These are phyloP conservation scores for Podaxis rugospora DNA, from an alignment of 768 basidiomycete genomes.

Conservation along the genomic window DNA sequence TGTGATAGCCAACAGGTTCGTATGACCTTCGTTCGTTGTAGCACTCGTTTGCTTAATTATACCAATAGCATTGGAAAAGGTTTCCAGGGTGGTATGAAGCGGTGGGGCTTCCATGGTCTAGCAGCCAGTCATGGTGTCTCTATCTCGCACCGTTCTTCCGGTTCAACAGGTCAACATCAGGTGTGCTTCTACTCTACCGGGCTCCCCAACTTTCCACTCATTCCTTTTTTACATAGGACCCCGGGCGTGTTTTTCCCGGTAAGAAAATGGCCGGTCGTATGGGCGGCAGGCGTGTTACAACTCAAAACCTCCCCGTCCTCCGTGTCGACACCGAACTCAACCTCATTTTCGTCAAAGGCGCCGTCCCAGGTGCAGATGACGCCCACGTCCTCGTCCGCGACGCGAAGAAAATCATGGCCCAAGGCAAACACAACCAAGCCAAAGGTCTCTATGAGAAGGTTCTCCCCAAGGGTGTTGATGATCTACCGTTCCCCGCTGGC, in stretches of 20 bases:
- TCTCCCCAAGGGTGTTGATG: constrained; percentile 76
- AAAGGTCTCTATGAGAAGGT: constrained; percentile 74
- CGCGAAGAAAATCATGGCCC: constrained; percentile 79
- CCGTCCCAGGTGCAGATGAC: constrained; percentile 86
- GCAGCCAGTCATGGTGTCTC: constrained; percentile 96
- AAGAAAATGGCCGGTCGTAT: constrained; percentile 98
- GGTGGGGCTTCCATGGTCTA: constrained; percentile 89
- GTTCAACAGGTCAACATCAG: constrained; percentile 94
- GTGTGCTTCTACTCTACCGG: constrained; percentile 34
- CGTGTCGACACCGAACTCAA: constrained; percentile 85
- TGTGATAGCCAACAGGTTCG: constrained; percentile 86
- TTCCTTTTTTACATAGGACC: constrained; percentile 55
- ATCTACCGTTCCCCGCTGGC: constrained; percentile 91
- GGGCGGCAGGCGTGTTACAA: constrained; percentile 78
- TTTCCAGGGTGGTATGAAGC: constrained; percentile 95
- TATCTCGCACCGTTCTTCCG: constrained; percentile 86
- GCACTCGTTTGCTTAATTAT: neutral
- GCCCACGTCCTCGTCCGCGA: constrained; percentile 84
- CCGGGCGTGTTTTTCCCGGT: constrained; percentile 93
- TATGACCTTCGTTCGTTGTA: constrained; percentile 15
- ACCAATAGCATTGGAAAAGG: constrained; percentile 86
- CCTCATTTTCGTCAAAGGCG: constrained; percentile 88
- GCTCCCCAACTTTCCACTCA: neutral
- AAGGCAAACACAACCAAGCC: constrained; percentile 59
- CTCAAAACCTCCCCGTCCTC: constrained; percentile 85